Base-by-base conservation (phyloP, 306 rosid genomes). In the Cucurbita maxima region DNA sequence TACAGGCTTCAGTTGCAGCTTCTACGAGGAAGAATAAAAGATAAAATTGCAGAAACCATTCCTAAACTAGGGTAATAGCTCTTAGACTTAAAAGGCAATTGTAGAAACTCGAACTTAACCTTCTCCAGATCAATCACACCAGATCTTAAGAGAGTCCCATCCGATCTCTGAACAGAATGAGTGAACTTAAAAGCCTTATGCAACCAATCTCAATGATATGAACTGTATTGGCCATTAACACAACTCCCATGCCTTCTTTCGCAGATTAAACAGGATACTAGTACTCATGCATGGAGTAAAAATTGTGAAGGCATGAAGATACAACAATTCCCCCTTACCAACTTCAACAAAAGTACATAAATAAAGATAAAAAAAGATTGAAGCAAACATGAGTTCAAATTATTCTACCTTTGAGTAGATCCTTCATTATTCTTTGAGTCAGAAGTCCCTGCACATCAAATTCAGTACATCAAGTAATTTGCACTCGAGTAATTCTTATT, bases 401-500 rank as follows among this genome's bases (percentile, higher is more conserved):
- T 44, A 41, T 51, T 36, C 77, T 87, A 93, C 97, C 96, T 88
- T 63, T 77, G 38, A 43, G 80, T 68, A 20, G 89, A 79, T 14
- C 15, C 74, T 58, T 79, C 83, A 34, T 15, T 79, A 44, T 57
- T 79, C 75, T 80, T 87, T 55, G 88, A 70, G 58, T 82, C 73
- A 63, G 97, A 82, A 54, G 81, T 82, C 82, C 88, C 98, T 90
- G 95, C 85, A 75, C 19, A 77, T 55, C 18, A 76, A 81, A 79
- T 87, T 48, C 57, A 44, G 80, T 43, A 73, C 52, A n/a, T 79
- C n/a, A 73, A 66, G 56, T 34, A 58, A 37, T 54, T 77, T 8
- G 54, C 14, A 38, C 36, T 76, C 16, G 64, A 66, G 54, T 44
- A 66, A 66, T 66, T n/a, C 15, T 62, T 62, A 62, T 40, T 68